Percentiles rank a stretch among this genome's conserved stretches.
These are phyloP conservation scores for Maudiozyma bulderi DNA, from an alignment of 805 yeast species.

Conservation along the genomic window DNA sequence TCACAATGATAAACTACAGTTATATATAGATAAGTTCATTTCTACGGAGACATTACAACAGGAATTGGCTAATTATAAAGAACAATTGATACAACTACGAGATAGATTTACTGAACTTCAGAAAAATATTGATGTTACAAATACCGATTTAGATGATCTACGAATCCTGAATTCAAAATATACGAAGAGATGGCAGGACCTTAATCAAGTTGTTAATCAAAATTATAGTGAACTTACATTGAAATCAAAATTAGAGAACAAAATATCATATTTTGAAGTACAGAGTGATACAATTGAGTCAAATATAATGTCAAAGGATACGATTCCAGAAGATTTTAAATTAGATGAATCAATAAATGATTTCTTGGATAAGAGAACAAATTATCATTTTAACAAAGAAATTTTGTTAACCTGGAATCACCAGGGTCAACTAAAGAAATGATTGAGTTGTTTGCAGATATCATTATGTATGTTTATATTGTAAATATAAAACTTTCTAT, in stretches of 20 bases:
- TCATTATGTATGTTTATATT: too few relatives aligned
- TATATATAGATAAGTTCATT: conserved; percentile 19
- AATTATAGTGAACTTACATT: conserved; percentile 33
- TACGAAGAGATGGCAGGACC: conserved; percentile 29
- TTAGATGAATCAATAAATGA: conserved; percentile 32
- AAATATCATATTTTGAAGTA: conserved; percentile 27
- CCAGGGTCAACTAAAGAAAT: conserved; percentile 14
- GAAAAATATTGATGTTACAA: conserved; percentile 16
- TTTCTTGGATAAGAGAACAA: conserved; percentile 34
- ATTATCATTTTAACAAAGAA: conserved; percentile 38
- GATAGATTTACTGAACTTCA: conserved; percentile 20
- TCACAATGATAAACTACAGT: conserved; percentile 11
- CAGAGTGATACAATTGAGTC: conserved; percentile 11
- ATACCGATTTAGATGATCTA: conserved; percentile 19
- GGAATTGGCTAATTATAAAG: conserved; percentile 6
- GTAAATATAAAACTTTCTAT: too few relatives aligned
- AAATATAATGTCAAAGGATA: conserved; percentile 5
- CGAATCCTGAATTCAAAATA: conserved; percentile 25
- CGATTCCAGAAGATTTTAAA: conserved; percentile 18
- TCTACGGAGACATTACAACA: conserved; percentile 8
- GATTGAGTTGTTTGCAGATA: neutral
- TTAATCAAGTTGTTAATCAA: conserved; percentile 30
- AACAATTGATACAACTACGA: conserved; percentile 14
- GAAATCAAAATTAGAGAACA: conserved; percentile 20
- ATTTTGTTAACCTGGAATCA: conserved; percentile 36